These are phyloP conservation scores for Echites panduratus DNA, from an alignment of 257 asterid species.

Conservation along the genomic window DNA sequence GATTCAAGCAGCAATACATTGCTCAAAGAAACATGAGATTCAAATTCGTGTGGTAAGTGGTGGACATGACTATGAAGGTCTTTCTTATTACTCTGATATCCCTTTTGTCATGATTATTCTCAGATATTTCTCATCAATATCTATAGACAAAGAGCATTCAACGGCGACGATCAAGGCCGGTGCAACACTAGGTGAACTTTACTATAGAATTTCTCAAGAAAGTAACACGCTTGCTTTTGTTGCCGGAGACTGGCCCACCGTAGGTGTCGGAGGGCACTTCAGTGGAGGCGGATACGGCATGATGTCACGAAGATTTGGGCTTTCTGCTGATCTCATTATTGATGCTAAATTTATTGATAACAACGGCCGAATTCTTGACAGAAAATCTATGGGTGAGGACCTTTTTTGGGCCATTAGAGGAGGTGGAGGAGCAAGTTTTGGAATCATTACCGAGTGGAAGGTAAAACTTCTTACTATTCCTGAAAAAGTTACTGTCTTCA, in stretches of 20 bases:
- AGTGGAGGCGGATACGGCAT: no score
- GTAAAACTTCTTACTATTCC: constrained; percentile 31
- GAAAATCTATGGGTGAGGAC: no score
- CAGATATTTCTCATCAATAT: constrained; percentile 22
- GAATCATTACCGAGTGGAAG: constrained; percentile 36
- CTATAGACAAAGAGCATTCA: background rate
- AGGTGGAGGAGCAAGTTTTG: no score
- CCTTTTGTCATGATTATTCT: constrained; percentile 33
- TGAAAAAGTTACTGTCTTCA: constrained; percentile 34
- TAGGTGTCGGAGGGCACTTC: constrained; percentile 48
- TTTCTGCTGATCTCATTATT: constrained; percentile 34
- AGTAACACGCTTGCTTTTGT: constrained; percentile 38
- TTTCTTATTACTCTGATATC: constrained; percentile 26
- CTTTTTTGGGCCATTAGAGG: no score
- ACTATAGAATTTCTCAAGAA: no score
- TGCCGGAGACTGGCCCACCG: constrained; percentile 41
- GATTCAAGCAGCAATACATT: background rate
- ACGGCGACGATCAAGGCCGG: constrained; percentile 40
- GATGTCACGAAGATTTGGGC: constrained; percentile 34
- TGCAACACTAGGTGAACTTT: constrained; percentile 30
- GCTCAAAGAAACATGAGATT: constrained; percentile 1
- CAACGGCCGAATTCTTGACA: no score
- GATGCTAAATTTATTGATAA: constrained; percentile 31
- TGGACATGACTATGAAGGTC: constrained; percentile 54
- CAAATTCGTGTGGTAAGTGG: constrained; percentile 32